Base-by-base conservation (phyloP, 371 early-diverging fungal genomes). In the Rozella allomycis region DNA sequence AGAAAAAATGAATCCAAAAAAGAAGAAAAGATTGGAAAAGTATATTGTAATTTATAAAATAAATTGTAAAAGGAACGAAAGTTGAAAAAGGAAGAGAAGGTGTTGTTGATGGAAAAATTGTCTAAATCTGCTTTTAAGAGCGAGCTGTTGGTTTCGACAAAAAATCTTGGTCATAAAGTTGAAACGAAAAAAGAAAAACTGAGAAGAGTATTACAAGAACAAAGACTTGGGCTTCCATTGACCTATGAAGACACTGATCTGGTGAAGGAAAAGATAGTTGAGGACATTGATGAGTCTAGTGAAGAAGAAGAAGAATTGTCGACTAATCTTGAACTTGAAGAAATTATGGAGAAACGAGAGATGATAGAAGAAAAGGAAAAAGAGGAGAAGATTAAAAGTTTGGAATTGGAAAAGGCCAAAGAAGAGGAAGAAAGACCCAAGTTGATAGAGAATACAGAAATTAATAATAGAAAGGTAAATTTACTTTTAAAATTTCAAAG, bases 21-120 rank as follows among this genome's bases (percentile, higher is more conserved):
- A 81, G 58, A 60, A 67, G 42, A 79, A 74, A 50, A 58, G 67
- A 31, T 45, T 79, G 31, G 80, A 83, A 19, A 73, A 72, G 35
- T 83, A 76, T 43, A 72, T 84, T n/a, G n/a, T n/a, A n/a, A n/a
- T n/a, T n/a, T n/a, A n/a, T n/a, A n/a, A n/a, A n/a, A n/a, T n/a
- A n/a, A n/a, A n/a, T n/a, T n/a, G n/a, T n/a, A n/a, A n/a, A n/a
- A 74, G 74, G 77, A 83, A 41, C 75, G 78, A 60, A 83, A 88
- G 50, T 45, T 86, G 46, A 86, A 87, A 50, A 91, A 88, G 58
- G 88, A 88, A 37, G 74, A 80, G 27, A 61, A 83, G 23, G 74
- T 63, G 1, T 69, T 61, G 11, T 50, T 88, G 17, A 44, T 86
- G 26, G 72, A 76, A 32, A 78, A 86, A 48, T 64, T 90, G 16